These are phyloP conservation scores for Dictyostelium capitatum DNA, from an alignment of 78 protist genomes.

Conservation along the genomic window DNA sequence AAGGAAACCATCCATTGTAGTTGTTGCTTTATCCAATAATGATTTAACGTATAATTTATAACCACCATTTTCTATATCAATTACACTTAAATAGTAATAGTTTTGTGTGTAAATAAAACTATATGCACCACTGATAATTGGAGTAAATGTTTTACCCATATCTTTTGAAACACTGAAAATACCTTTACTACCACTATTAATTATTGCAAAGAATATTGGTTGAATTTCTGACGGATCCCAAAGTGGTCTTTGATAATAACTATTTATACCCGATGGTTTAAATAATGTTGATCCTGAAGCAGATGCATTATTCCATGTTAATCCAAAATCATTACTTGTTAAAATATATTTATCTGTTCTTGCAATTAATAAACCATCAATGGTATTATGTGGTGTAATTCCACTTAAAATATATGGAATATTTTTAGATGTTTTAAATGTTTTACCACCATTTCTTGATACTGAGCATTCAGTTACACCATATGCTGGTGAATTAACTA, in stretches of 20 bases:
- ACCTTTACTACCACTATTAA: not conserved
- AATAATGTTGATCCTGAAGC: not conserved
- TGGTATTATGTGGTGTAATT: not conserved
- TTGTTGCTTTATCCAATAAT: not conserved
- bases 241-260: not conserved
- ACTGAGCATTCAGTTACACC: not conserved
- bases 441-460: slow-evolving; percentile 13
- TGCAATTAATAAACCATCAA: not conserved
- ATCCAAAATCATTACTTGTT: slow-evolving; percentile 58
- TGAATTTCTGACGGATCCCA: not conserved
- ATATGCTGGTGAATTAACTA: not conserved
- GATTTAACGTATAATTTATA: slow-evolving; percentile 29
- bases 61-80: not conserved
- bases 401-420: not conserved
- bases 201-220: slow-evolving; percentile 13
- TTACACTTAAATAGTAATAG: slow-evolving; percentile 32
- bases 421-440: not conserved
- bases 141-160: slow-evolving; percentile 1
- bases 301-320: slow-evolving; percentile 33
- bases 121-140: slow-evolving; percentile 14
- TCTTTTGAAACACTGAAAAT: slow-evolving; percentile 1
- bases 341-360: not conserved
- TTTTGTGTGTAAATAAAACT: slow-evolving; percentile 5
- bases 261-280: not conserved
- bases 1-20: slow-evolving; percentile 36